These are phyloP conservation scores for Kalmusia sp. DNA, from an alignment of 2,329 filamentous ascomycete genomes.

Conservation along the genomic window DNA sequence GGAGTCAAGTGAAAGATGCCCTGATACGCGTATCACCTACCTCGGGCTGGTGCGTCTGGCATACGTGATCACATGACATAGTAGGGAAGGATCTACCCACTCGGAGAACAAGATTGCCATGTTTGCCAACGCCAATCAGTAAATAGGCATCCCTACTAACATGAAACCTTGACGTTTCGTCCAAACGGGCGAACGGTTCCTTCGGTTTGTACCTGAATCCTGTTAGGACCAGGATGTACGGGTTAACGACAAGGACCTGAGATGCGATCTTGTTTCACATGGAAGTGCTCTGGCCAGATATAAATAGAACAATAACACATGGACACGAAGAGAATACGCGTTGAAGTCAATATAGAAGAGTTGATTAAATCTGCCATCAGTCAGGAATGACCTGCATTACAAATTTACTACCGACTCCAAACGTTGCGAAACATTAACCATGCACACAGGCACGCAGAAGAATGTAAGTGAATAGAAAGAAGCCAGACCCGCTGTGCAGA, in stretches of 20 bases:
- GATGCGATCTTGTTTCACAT: background rate
- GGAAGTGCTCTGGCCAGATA: background rate
- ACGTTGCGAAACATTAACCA: background rate
- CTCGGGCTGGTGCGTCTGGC: too few relatives aligned
- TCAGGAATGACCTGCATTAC: constrained; percentile 1
- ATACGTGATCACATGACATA: too few relatives aligned
- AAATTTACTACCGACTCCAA: background rate
- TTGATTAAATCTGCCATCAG: background rate
- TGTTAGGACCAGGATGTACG: background rate
- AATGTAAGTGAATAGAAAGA: background rate
- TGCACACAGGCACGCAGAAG: background rate
- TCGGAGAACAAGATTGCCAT: too few relatives aligned
- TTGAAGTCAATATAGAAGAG: background rate
- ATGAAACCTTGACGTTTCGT: background rate
- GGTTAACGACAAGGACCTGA: background rate
- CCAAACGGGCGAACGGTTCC: background rate
- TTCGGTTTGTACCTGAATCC: background rate
- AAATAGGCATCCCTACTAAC: background rate
- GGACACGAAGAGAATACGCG: background rate
- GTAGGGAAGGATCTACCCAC: too few relatives aligned
- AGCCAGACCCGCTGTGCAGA: constrained; percentile 1
- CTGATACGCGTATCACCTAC: too few relatives aligned
- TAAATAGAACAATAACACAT: background rate
- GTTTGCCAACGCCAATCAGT: background rate
- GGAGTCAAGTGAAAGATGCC: too few relatives aligned